Evolutionary conservation across 768 basidiomycete species (phyloP), one percentile per base, ranked within the genome.

Genomic region (Ramaria sp.): DNA sequence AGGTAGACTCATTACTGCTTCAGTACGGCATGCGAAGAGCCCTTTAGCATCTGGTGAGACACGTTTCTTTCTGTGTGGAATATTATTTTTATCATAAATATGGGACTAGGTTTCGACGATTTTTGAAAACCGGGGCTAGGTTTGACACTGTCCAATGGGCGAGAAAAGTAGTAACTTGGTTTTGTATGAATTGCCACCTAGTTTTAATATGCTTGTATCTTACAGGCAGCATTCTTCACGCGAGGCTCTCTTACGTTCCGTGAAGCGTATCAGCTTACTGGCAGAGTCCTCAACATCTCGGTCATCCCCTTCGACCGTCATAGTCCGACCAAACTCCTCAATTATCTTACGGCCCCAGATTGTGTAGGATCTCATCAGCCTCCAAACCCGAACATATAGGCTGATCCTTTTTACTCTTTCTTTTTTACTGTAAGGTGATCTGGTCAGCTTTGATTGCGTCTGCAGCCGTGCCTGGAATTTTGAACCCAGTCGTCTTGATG

Each of bases 321-420:
- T 71, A 92, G 90, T 12, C 96, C 96, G 1, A 97, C 96, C 1
- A 97, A 97, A 69, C 72, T 99, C 2, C 75, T 99, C 11, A 99
- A 98, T 67, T 92, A 96, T 65, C 80, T 97, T 60, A 94, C 92
- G 19, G 88, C 93, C n/a, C 96, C 96, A 0, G 89, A 98, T 60
- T 76, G 75, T 62, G 66, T 78, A 51, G 75, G 77, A 48, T 75
- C 71, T 69, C 72, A 72, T 1, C 73, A 74, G 11, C 69, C 70
- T 55, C 58, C 59, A 47, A 47, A 4, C 34, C 34, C 34, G 34
- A 37, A 37, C 34, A 37, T 37, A 7, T 53, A 6, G 51, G 24
- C 1, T 47, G 34, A 22, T 27, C 4, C 19, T n/a, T n/a, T n/a
- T 42, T 53, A 42, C 53, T 31, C 41, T 12, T 31, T 1, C 59